Base-by-base conservation (phyloP, 306 rosid species). In the Astragalus glycyphyllos region DNA sequence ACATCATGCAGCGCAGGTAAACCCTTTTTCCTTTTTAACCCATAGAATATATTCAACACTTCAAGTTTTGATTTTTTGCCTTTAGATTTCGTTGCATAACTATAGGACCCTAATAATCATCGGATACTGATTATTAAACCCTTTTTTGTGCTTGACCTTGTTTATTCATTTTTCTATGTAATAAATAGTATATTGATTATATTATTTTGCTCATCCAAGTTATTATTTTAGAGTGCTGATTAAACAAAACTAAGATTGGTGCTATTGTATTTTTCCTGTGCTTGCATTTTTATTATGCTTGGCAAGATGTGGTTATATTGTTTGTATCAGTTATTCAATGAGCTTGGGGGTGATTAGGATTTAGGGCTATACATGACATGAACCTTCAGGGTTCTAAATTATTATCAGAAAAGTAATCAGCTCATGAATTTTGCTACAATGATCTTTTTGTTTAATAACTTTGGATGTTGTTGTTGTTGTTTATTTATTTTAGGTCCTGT, bases 1-100 rank as follows among this genome's bases (percentile, higher is more conserved):
- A 84, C 87, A 40, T 89, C 91, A n/a, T 89, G 88, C 85, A 91
- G 96, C 57, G 96, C 97, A n/a, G 97, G 97, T 92, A 38, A 61
- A 65, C 82, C 53, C 7, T 44, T 32, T 34, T 63, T 20, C 40
- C 12, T 32, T 46, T 57, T 41, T 1, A 7, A 2, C 9, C 0
- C 3, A 8, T 37, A 11, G 40, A 20, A 55, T 31, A 16, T 59
- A 14, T 42, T 23, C 2, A 55, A 42, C 46, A 3, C 47, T 47
- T 44, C 4, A 74, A 32, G 14, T 34, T 53, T 20, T 4, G 8
- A 35, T 11, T 35, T 26, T 15, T 54, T 1, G 14, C 7, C 57
- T 29, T 20, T 7, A 5, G 9, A 50, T 58, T 49, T 60, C 40
- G 29, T 8, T 62, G 11, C 26, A 44, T 69, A 10, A 4, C 60